These are phyloP conservation scores for Suillus subluteus DNA, from an alignment of 768 basidiomycete species.

Conservation along the genomic window DNA sequence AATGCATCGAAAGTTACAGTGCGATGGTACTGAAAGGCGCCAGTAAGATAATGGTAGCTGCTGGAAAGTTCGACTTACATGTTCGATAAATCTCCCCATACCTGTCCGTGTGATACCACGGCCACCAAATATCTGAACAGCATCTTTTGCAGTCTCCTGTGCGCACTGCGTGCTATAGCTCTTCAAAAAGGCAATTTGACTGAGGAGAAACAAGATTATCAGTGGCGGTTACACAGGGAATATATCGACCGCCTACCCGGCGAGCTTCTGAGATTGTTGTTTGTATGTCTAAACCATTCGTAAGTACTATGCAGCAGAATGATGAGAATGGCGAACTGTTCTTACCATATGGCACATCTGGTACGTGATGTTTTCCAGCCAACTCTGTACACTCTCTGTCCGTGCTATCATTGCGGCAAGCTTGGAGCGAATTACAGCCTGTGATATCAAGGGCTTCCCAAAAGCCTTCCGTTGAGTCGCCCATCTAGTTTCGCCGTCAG, in stretches of 20 bases:
- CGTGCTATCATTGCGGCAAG: slow-evolving; percentile 89
- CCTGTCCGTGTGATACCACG: slow-evolving; percentile 82
- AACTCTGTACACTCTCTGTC: slow-evolving; percentile 79
- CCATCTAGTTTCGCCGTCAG: slow-evolving; percentile 57
- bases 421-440: slow-evolving; percentile 88
- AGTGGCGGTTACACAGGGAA: background rate
- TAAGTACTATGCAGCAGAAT: slow-evolving; percentile 10
- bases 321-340: background rate
- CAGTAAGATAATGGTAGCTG: slow-evolving; percentile 18
- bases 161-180: slow-evolving; percentile 75
- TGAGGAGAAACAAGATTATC: slow-evolving; percentile 23
- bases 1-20: slow-evolving; percentile 46
- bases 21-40: slow-evolving; percentile 31
- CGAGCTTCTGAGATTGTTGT: slow-evolving; percentile 72
- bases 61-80: slow-evolving; percentile 38
- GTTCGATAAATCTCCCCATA: slow-evolving; percentile 63
- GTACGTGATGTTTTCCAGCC: slow-evolving; percentile 85
- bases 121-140: slow-evolving; percentile 81
- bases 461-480: slow-evolving; percentile 87
- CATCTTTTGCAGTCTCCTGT: slow-evolving; percentile 81
- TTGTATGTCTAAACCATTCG: slow-evolving; percentile 54
- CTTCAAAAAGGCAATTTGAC: slow-evolving; percentile 81
- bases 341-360: slow-evolving; percentile 85
- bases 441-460: slow-evolving; percentile 82
- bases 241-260: slow-evolving; percentile 52